Percentiles rank a stretch among this genome's conserved stretches.
phyloP scores from a whole-genome alignment of 768 basidiomycete species.

The Lactarius hengduanensis region DNA sequence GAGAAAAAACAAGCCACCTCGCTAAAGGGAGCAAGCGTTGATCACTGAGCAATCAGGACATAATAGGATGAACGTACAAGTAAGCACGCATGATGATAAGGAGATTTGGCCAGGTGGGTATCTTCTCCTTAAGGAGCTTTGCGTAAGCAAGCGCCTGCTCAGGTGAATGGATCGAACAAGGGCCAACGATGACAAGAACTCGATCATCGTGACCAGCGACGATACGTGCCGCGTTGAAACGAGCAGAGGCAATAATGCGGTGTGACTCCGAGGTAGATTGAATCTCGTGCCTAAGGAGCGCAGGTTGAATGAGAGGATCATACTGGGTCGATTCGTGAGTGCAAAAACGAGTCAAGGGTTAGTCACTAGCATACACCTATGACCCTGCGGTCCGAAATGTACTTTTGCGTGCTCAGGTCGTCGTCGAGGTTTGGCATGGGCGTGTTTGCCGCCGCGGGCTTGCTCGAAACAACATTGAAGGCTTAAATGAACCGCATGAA shows the following conservation, averaged over 20 bases:
- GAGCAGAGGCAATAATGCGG: constrained; percentile 74
- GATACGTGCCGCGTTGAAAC: constrained; percentile 75
- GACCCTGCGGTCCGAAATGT: constrained; percentile 81
- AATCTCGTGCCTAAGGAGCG: constrained; percentile 85
- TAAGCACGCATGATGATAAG: constrained; percentile 96
- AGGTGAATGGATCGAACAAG: constrained; percentile 91
- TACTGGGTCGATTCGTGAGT: constrained; percentile 52
- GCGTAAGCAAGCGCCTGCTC: constrained; percentile 86
- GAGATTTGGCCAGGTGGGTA: constrained; percentile 68
- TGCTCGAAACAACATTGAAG: constrained; percentile 6
- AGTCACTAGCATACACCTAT: constrained; percentile 56
- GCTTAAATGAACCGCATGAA: not conserved
- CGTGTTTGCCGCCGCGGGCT: constrained; percentile 35
- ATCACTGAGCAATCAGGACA: constrained; percentile 12
- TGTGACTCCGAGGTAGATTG: constrained; percentile 61
- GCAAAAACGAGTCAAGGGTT: not conserved
- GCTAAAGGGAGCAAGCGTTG: constrained; percentile 41
- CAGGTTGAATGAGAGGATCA: constrained; percentile 94
- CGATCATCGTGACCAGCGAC: constrained; percentile 84
- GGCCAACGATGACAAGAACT: constrained; percentile 88
- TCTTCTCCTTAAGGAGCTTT: constrained; percentile 63
- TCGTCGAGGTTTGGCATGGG: constrained; percentile 68
- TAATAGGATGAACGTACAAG: constrained; percentile 62
- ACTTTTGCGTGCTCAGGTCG: constrained; percentile 59
- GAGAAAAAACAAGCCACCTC: constrained; percentile 37